Conservation (phyloP, 805 yeast genomes). For the Lipomyces yamanashiensis region DNA sequence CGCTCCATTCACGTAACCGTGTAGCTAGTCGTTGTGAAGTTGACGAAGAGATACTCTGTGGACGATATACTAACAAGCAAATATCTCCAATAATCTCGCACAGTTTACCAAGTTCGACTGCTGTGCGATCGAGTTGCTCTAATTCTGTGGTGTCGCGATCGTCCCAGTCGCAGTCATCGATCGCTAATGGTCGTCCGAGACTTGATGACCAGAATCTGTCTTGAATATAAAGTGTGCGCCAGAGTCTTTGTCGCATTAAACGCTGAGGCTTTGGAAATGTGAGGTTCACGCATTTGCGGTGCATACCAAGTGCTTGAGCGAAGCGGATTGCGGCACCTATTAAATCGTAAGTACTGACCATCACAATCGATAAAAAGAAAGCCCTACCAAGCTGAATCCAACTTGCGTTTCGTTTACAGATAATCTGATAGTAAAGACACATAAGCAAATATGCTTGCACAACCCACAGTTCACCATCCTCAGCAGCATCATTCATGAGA, state of each 20-base stretch:
- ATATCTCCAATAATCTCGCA: constrained; percentile 39
- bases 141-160: constrained; percentile 36
- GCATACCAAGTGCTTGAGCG: constrained; percentile 53
- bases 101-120: constrained; percentile 33
- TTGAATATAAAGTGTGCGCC: constrained; percentile 39
- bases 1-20: constrained; percentile 37
- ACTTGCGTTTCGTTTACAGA: constrained; percentile 49
- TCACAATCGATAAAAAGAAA: not conserved
- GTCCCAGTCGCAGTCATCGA: constrained; percentile 39
- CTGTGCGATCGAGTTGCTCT: constrained; percentile 31
- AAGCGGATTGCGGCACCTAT: constrained; percentile 48
- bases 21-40: constrained; percentile 37
- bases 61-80: constrained; percentile 37
- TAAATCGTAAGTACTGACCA: not conserved
- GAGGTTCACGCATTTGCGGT: constrained; percentile 42
- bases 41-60: constrained; percentile 38
- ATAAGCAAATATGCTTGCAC: constrained; percentile 50
- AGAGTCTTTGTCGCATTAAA: constrained; percentile 34
- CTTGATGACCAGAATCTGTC: constrained; percentile 37
- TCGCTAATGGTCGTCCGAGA: constrained; percentile 38
- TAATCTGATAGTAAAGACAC: constrained; percentile 50
- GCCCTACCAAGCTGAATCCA: constrained; percentile 52
- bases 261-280: constrained; percentile 38
- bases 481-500: constrained; percentile 45
- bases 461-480: constrained; percentile 51